phyloP scores from a whole-genome alignment of 257 asterid genomes.

The Solanum chiquidenum region DNA sequence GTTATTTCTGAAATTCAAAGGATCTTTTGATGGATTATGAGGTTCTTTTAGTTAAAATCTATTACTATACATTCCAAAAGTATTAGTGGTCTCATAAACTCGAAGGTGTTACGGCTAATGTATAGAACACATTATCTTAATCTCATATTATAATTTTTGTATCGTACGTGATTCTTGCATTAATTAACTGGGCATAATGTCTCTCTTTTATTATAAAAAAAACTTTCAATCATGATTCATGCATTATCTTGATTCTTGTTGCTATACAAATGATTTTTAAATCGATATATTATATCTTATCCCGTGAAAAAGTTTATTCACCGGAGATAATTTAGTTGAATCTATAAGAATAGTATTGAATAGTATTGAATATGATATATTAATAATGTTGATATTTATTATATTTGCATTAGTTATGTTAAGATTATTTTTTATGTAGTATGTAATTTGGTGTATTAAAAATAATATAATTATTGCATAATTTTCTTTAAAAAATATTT shows the following conservation, averaged over 20 bases:
- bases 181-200: not conserved
- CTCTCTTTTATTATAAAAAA: not conserved
- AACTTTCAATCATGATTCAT: not conserved
- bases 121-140: not conserved
- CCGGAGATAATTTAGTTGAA: fast-evolving
- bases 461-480: too few relatives aligned
- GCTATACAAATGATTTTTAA: not conserved
- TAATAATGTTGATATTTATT: too few relatives aligned
- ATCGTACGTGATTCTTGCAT: not conserved
- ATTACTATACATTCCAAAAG: not conserved
- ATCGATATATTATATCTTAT: too few relatives aligned
- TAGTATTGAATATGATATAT: not conserved
- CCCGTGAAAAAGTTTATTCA: not conserved
- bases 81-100: not conserved
- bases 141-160: not conserved
- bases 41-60: not conserved
- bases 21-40: not conserved
- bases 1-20: too few relatives aligned
- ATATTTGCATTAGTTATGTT: not conserved
- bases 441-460: too few relatives aligned
- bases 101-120: not conserved
- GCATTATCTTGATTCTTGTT: not conserved
- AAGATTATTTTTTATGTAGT: not conserved
- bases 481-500: too few relatives aligned
- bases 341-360: too few relatives aligned